These are phyloP conservation scores for Teunomyces lycoperdinae DNA, from an alignment of 805 yeast genomes.

Conservation along the genomic window DNA sequence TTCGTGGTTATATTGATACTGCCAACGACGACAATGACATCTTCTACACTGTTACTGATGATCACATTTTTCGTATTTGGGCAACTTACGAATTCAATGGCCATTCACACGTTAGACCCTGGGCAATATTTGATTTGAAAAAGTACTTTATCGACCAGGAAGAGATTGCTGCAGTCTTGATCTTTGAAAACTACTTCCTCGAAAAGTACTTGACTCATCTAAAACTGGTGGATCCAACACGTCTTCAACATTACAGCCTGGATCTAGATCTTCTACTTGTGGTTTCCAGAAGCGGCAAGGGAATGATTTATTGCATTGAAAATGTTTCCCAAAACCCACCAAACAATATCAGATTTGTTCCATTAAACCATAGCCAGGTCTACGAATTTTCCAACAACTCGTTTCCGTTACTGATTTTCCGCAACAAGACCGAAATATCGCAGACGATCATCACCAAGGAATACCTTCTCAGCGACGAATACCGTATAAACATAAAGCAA, in stretches of 20 bases:
- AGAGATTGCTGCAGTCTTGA: slow-evolving; percentile 15
- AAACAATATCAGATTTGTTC: slow-evolving; percentile 42
- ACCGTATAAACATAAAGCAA: slow-evolving; percentile 7
- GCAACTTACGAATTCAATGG: slow-evolving; percentile 59
- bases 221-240: slow-evolving; percentile 3
- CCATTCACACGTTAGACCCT: slow-evolving; percentile 53
- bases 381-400: slow-evolving; percentile 11
- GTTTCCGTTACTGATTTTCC: slow-evolving; percentile 11
- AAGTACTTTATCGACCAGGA: slow-evolving; percentile 3
- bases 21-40: slow-evolving; percentile 33
- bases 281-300: slow-evolving; percentile 37
- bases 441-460: neutral
- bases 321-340: slow-evolving; percentile 58
- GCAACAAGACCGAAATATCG: neutral
- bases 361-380: slow-evolving; percentile 20
- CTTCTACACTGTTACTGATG: slow-evolving; percentile 64
- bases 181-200: slow-evolving; percentile 39
- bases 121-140: slow-evolving; percentile 47
- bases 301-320: slow-evolving; percentile 45
- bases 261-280: slow-evolving; percentile 37
- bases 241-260: neutral
- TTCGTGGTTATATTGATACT: slow-evolving; percentile 30
- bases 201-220: slow-evolving; percentile 18
- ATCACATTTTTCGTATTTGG: slow-evolving; percentile 64
- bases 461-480: slow-evolving; percentile 13